phyloP scores from a whole-genome alignment of 2,329 filamentous ascomycete genomes.

The Alternaria triticina region DNA sequence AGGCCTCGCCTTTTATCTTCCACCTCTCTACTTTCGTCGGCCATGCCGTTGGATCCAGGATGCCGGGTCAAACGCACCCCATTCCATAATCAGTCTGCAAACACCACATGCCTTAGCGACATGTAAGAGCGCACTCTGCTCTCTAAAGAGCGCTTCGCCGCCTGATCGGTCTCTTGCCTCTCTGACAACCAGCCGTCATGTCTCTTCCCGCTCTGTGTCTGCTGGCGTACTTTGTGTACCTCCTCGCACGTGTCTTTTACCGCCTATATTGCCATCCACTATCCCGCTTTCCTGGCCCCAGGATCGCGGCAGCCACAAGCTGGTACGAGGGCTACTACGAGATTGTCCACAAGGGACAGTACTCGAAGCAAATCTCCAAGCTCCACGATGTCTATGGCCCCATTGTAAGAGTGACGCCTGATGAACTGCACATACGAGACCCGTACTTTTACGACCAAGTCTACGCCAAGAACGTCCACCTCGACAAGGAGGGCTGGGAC shows the following conservation, averaged over 20 bases:
- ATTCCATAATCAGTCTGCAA: background rate
- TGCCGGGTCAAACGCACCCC: background rate
- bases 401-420: slow-evolving; percentile 52
- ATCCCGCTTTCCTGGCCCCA: slow-evolving; percentile 54
- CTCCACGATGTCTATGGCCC: slow-evolving; percentile 47
- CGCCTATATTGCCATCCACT: slow-evolving; percentile 55
- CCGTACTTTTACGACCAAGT: slow-evolving; percentile 48
- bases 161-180: background rate
- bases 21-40: slow-evolving; percentile 4
- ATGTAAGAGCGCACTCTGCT: background rate
- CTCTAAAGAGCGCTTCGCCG: slow-evolving; percentile 2
- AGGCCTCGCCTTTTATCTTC: background rate
- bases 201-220: slow-evolving; percentile 19
- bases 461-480: slow-evolving; percentile 39
- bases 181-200: slow-evolving; percentile 9
- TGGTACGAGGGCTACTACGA: slow-evolving; percentile 48
- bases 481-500: slow-evolving; percentile 47
- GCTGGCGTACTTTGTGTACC: slow-evolving; percentile 20
- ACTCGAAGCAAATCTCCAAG: slow-evolving; percentile 37
- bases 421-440: slow-evolving; percentile 53
- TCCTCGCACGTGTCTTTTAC: slow-evolving; percentile 40
- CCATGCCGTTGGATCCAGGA: background rate
- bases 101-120: background rate
- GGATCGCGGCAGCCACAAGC: slow-evolving; percentile 36
- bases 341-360: slow-evolving; percentile 40